Evolutionary conservation across 2,329 filamentous ascomycete species (phyloP), one percentile per base, ranked within the genome.

Genomic region (Colletotrichum lentis): DNA sequence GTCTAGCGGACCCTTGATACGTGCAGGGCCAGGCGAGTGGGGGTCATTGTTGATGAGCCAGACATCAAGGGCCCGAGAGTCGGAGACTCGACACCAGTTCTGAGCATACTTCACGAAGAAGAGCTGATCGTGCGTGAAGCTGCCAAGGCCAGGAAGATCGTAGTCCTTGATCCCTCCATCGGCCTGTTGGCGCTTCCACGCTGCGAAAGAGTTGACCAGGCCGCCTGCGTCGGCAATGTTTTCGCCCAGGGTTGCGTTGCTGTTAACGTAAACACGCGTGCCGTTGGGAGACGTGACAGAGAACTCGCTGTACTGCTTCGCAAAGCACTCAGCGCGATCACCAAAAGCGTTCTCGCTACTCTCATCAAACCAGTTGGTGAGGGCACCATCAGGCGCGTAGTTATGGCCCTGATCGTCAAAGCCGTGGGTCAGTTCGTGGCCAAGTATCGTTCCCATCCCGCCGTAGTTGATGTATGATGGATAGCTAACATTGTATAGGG

Each of bases 211-310:
- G 0, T 88, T 85, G 6, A 83, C 81, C 0, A 92, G 74, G n/a
- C 90, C 90, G n/a, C 89, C 90, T 0, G 89, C 87, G 75, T 92
- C 90, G 1, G 90, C 89, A 73, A 92, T 89, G 74, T 91, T 92
- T 78, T 92, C 90, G 22, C 86, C 87, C 1, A 91, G 78, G 0
- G 90, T 91, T 18, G 87, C 78, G 31, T 79, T 79, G 11, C 90
- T 90, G 64, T 90, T 87, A 64, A 91, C 84, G 69, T 88, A 84
- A 0, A 90, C 78, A 4, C 82, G 79, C 67, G 86, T 84, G 1
- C 81, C 85, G 46, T 88, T 82, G 12, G 85, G 81, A 0, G 84
- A 85, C 0, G 80, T 79, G 20, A 91, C 81, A 0, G 84, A 86
- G 73, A 85, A 90, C 31, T 88, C 83, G 62, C 78, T 76, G 74